Evolutionary conservation across 129 eudicot genomes (phyloP).

Genomic region (Saposhnikovia divaricata): DNA sequence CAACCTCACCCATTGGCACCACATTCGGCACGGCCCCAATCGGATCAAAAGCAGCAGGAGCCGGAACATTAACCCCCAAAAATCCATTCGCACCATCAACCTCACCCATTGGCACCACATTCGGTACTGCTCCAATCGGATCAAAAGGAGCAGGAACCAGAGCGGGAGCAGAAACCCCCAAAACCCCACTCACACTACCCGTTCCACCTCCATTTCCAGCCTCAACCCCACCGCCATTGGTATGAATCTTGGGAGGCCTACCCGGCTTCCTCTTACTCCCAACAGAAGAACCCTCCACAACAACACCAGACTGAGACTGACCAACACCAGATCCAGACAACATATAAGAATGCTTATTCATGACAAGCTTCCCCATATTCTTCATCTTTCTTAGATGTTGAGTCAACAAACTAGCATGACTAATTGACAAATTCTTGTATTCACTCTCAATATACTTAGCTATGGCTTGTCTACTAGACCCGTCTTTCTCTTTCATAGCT

Average conservation of each 20-base stretch:
- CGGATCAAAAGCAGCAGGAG: background rate
- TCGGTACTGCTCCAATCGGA: conserved; percentile 1
- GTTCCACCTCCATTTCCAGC: background rate
- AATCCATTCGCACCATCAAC: background rate
- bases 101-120: conserved; percentile 2
- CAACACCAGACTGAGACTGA: background rate
- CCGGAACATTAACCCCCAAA: background rate
- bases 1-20: conserved; percentile 5
- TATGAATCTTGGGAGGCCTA: background rate
- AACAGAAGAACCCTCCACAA: conserved; percentile 7
- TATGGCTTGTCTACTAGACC: conserved; percentile 75
- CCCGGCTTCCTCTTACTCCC: conserved; percentile 18
- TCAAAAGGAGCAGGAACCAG: background rate
- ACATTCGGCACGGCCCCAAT: conserved; percentile 1
- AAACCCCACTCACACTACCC: background rate
- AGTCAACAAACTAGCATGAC: conserved; percentile 53
- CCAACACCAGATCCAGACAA: conserved; percentile 40
- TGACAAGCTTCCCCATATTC: conserved; percentile 43
- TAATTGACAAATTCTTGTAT: conserved; percentile 37
- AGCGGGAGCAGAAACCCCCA: background rate
- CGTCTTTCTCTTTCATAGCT: conserved; percentile 55
- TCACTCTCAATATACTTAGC: conserved; percentile 51
- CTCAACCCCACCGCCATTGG: background rate
- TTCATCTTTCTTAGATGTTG: conserved; percentile 62
- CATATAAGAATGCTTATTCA: conserved; percentile 74